Conservation (phyloP, 768 basidiomycete genomes). For the Postia placenta region DNA sequence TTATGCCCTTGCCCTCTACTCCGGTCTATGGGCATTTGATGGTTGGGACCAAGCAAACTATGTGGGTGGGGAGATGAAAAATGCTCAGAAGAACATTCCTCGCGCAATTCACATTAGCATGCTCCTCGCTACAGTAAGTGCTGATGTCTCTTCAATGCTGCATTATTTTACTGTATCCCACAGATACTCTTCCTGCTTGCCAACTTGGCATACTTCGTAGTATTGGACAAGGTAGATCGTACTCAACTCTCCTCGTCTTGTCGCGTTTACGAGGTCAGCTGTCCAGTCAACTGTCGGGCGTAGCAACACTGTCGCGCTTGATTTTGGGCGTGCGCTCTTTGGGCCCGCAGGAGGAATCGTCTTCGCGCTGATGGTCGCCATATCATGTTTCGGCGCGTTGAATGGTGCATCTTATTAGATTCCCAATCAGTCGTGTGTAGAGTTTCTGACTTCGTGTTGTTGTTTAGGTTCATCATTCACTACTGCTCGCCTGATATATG, state of each 20-base stretch:
- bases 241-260: background rate
- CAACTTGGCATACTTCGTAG: slow-evolving; percentile 89
- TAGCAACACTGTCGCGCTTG: slow-evolving; percentile 85
- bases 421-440: background rate
- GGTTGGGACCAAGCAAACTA: slow-evolving; percentile 96
- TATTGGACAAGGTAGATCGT: slow-evolving; percentile 70
- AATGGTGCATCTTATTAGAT: slow-evolving; percentile 54
- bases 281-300: slow-evolving; percentile 54
- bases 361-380: slow-evolving; percentile 87
- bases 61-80: slow-evolving; percentile 82
- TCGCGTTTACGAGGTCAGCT: slow-evolving; percentile 4
- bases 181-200: slow-evolving; percentile 74
- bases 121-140: slow-evolving; percentile 66
- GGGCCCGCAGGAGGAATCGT: slow-evolving; percentile 82
- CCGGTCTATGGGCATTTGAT: slow-evolving; percentile 92
- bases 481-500: slow-evolving; percentile 79
- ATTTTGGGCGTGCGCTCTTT: slow-evolving; percentile 85
- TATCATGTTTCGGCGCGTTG: slow-evolving; percentile 93
- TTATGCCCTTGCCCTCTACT: slow-evolving; percentile 93
- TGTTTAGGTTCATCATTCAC: slow-evolving; percentile 62
- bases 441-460: background rate
- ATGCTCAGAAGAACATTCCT: slow-evolving; percentile 82
- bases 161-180: background rate
- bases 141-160: background rate
- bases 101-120: slow-evolving; percentile 89